Base-by-base conservation (phyloP, 805 yeast genomes). In the Pichia paraexigua region DNA sequence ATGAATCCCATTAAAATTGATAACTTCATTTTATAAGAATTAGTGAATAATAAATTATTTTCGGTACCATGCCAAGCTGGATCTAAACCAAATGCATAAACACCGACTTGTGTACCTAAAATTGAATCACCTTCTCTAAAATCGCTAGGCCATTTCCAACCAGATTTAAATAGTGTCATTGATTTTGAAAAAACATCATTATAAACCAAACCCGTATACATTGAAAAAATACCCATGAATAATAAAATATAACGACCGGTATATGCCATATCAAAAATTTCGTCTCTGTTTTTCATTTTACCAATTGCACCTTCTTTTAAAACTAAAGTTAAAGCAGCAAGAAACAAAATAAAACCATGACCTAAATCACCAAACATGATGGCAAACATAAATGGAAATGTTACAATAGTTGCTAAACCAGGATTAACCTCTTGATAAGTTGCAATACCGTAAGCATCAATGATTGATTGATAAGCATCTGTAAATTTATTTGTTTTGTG, bases 301-400 rank as follows among this genome's bases (percentile, higher is more conserved):
- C 72, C 78, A 49, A 83, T 71, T 41, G 66, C 64, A 49, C 64
- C 66, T 63, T 85, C 90, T 54, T 79, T 78, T 43, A 73, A 60
- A 11, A 84, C 84, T 53, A 85, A 65, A 5, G 69, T 62, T 20
- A 73, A 55, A 13, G 86, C 86, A 21, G 79, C 83, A 57, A 82
- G 63, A 30, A 77, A 64, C 61, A 85, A 69, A 50, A 85, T 70
- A 51, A 81, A 68, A n/a, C 91, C 91, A 63, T 85, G 91, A 12
- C 91, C 91, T 56, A 84, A 70, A 69, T 85, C 91, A 69, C 91
- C 91, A 69, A 85, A 85, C 91, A 85, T 85, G 55, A 85, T 81
- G 18, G 91, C 89, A 69, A 85, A 85, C 87, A 85, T 81, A 63
- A 84, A 85, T 17, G 91, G 91, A 69, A 85, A 85, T 0, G 91